Percentiles rank a stretch among this genome's conserved stretches.
phyloP scores from a whole-genome alignment of 2,329 filamentous ascomycete species.

The Aspergillus sojae region DNA sequence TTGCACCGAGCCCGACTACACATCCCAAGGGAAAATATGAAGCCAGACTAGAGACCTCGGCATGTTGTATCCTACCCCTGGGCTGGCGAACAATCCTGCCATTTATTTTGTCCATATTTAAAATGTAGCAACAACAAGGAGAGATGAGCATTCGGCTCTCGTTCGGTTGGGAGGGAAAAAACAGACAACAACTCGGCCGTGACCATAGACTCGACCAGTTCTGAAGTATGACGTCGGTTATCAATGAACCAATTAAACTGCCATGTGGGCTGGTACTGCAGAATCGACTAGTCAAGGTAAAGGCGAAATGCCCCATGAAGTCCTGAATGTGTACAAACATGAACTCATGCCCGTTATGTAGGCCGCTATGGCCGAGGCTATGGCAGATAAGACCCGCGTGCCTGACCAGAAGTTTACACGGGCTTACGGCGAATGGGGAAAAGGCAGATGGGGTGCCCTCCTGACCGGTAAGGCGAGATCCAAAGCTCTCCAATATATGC shows the following conservation, averaged over 20 bases:
- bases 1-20: too few relatives aligned
- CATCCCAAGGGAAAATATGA: too few relatives aligned
- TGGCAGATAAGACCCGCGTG: neutral
- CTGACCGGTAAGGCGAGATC: slow-evolving; percentile 2
- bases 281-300: slow-evolving; percentile 11
- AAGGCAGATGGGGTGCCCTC: slow-evolving; percentile 7
- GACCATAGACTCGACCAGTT: neutral
- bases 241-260: slow-evolving; percentile 8
- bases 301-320: neutral
- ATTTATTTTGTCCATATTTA: neutral
- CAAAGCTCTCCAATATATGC: neutral
- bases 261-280: slow-evolving; percentile 10
- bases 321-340: neutral
- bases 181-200: neutral
- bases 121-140: neutral
- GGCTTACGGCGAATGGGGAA: slow-evolving; percentile 10
- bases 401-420: slow-evolving; percentile 2
- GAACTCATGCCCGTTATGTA: neutral
- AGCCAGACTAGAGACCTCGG: too few relatives aligned
- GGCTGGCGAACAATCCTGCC: too few relatives aligned
- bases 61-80: too few relatives aligned
- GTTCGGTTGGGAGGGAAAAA: neutral
- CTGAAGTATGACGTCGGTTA: neutral
- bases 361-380: slow-evolving; percentile 11
- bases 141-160: too few relatives aligned